Evolutionary conservation across 2,329 filamentous ascomycete genomes (phyloP), one percentile per base, ranked within the genome.

Genomic region (Beauveria sp.): DNA sequence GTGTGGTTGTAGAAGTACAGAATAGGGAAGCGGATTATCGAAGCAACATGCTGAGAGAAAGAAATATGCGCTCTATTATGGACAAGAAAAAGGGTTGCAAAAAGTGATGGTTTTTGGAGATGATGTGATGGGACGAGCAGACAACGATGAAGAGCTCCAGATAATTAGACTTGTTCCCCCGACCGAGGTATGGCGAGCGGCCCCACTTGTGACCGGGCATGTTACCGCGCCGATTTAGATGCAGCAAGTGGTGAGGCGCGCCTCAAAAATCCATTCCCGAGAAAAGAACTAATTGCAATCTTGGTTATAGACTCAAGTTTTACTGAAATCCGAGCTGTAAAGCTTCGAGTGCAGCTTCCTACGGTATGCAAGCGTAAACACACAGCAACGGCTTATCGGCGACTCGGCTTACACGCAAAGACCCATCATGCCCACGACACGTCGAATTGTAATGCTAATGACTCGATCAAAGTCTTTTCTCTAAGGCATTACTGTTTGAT

Each of bases 131-230:
- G 20, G 34, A 43, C 43, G 54, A 22, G 26, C 20, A 26, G 34
- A 16, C 34, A 38, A 38, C 2, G 34, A 38, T 38, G 34, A 2
- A 34, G 26, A 56, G 38, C 38, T 59, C 22, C 10, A 42, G 20
- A 53, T 28, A 46, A 1, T 20, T 22, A 46, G 28, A 20, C 55
- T 51, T 31, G 18, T 22, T 28, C 40, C 45, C 53, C 53, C 52
- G 60, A 40, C 60, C 60, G 60, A 62, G 60, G 60, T 62, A 50
- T 50, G 18, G 24, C 24, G 46, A 24, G 51, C 28, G 43, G 60
- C 60, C 59, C 59, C 59, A 55, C 59, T 61, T 28, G 26, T 31
- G 20, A 9, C 20, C 34, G 56, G 43, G 43, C 18, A 31, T 26
- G 20, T 38, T 43, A 4, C 54, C 5, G 18, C 53, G n/a, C 14